Percentiles rank a stretch among this genome's conserved stretches.
Conservation (phyloP, 257 asterid species). For the Nicotiana attenuata region DNA sequence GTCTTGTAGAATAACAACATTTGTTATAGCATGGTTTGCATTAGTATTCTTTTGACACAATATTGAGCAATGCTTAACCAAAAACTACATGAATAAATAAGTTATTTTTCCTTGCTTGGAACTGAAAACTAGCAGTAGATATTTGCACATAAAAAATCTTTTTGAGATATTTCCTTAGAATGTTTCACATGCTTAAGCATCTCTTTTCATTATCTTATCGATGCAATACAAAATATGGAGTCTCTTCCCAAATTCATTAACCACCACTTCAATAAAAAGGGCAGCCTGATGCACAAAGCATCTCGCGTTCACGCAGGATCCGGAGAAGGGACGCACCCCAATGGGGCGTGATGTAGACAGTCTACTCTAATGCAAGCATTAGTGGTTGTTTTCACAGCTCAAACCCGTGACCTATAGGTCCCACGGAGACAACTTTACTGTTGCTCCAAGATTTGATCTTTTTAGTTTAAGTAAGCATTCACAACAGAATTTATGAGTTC, state of each 20-base stretch:
- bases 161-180: not conserved
- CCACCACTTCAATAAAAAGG: not conserved
- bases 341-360: too few relatives aligned
- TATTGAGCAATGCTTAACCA: not conserved
- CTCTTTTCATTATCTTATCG: not conserved
- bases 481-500: conserved; percentile 1
- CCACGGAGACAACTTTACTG: too few relatives aligned
- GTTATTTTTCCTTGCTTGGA: not conserved
- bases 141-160: not conserved
- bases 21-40: not conserved
- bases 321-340: too few relatives aligned
- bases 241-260: not conserved
- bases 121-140: not conserved
- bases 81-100: not conserved
- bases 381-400: too few relatives aligned
- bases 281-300: too few relatives aligned
- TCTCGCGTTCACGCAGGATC: too few relatives aligned
- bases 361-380: too few relatives aligned
- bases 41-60: not conserved
- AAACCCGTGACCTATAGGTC: too few relatives aligned
- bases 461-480: not conserved
- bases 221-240: not conserved
- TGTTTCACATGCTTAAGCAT: not conserved
- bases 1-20: not conserved
- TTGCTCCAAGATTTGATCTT: too few relatives aligned